Evolutionary conservation across 805 yeast genomes (phyloP).

Genomic region (Candida insectalens): DNA sequence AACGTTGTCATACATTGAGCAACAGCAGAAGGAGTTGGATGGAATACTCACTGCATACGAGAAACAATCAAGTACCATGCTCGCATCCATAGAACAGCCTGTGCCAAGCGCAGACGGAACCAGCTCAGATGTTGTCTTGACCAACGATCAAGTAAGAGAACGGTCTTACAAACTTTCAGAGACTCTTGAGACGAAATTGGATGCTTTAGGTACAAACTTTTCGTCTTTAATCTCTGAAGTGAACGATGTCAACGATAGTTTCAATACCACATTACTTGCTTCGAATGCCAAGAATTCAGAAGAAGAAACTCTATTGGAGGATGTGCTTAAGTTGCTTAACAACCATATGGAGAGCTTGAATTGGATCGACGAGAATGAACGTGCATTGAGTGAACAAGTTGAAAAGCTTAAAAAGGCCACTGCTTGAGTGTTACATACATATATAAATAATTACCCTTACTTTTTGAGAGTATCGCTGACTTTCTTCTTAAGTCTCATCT

Average conservation of each 20-base stretch:
- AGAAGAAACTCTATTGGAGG: constrained; percentile 38
- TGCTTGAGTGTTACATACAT: neutral
- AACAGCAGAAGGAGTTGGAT: constrained; percentile 90
- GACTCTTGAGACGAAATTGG: constrained; percentile 70
- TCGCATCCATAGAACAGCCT: constrained; percentile 24
- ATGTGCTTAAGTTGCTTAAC: constrained; percentile 72
- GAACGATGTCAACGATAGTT: constrained; percentile 72
- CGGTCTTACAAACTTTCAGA: constrained; percentile 86
- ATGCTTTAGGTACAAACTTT: constrained; percentile 66
- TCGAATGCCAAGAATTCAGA: constrained; percentile 15
- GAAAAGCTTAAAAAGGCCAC: constrained; percentile 23
- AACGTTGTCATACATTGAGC: constrained; percentile 72
- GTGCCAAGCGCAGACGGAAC: neutral
- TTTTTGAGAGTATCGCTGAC: constrained; percentile 25
- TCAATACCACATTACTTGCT: constrained; percentile 48
- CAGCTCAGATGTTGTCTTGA: constrained; percentile 25
- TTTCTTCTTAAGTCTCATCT: constrained; percentile 37
- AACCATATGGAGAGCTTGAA: constrained; percentile 84
- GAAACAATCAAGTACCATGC: constrained; percentile 48
- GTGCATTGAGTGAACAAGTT: constrained; percentile 56
- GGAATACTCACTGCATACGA: constrained; percentile 75
- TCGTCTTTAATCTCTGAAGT: constrained; percentile 71
- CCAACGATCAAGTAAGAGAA: constrained; percentile 79
- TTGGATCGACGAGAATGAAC: constrained; percentile 73
- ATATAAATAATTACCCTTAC: constrained; percentile 2